Conservation (phyloP, 176 grass and related monocot genomes). For the Triticum monococcum region DNA sequence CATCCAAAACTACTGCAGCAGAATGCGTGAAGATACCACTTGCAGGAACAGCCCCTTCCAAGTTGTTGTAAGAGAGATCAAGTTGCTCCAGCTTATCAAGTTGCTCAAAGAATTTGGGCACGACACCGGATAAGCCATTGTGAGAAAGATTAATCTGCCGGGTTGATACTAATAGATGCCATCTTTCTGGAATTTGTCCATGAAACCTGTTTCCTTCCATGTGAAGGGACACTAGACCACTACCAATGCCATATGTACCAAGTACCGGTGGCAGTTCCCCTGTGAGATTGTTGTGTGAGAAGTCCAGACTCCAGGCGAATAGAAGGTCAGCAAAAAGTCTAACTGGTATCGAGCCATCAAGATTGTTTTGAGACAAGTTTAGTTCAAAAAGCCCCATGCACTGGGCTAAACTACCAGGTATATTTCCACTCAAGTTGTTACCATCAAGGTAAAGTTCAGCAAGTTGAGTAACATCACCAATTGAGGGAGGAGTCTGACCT, state of each 20-base stretch:
- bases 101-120: not conserved
- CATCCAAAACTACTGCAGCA: not conserved
- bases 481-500: constrained; percentile 35
- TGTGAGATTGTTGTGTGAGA: not conserved
- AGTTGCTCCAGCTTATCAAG: not conserved
- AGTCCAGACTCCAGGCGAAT: not conserved
- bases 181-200: not conserved
- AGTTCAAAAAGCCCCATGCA: constrained; percentile 30
- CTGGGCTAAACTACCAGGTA: constrained; percentile 34
- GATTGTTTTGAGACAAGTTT: constrained; percentile 35
- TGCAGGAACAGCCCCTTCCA: not conserved
- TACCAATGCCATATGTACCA: not conserved
- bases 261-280: not conserved
- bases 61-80: constrained; percentile 22
- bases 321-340: not conserved
- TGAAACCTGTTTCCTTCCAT: constrained; percentile 18
- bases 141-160: not conserved
- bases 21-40: not conserved
- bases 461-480: constrained; percentile 38
- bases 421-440: constrained; percentile 43
- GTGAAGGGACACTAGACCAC: not conserved
- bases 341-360: not conserved
- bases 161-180: not conserved
- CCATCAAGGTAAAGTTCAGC: constrained; percentile 21
- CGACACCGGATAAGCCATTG: not conserved